Base-by-base conservation (phyloP, 2,329 filamentous ascomycete genomes). In the Penicillium vulpinum region DNA sequence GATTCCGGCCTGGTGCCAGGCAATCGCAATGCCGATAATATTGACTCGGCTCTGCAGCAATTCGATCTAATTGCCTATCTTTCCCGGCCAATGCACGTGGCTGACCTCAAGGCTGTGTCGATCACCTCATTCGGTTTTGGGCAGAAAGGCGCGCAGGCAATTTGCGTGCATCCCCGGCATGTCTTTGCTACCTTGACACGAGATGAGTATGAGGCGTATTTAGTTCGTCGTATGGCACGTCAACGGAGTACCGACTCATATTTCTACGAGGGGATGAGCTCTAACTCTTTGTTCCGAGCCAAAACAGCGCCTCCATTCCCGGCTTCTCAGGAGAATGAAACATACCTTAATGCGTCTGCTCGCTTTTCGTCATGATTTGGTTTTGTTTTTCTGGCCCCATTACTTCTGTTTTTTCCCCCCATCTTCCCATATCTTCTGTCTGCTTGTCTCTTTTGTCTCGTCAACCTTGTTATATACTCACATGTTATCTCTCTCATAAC, bases 11-110 rank as follows among this genome's bases (percentile, higher is more conserved):
- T 97, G 43, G 92, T 97, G 11, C 93, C 93, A 11, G 93, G 93
- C 57, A 97, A 97, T 80, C 88, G 91, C 68, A 97, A 97, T 68
- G 93, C 93, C 50, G 93, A 97, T 81, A 97, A 97, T 64, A 86
- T 97, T 54, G 93, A 97, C 29, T 43, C 35, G 3, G 40, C 60
- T 10, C 62, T 77, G 2, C 55, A 62, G 35, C 52, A 64, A n/a
- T 70, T 60, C 46, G 61, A 70, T n/a, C 65, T 73, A 31, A 63
- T 78, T 3, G 65, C 70, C 1, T 78, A 72, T 48, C 75, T 74
- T n/a, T n/a, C n/a, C n/a, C 36, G 63, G 6, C 61, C 61, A 1
- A 60, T 74, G 0, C 57, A 58, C n/a, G 57, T 48, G 4, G 39
- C 56, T 0, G 63, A 62, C 4, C 43, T 75, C 5, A 75, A 74